Conservation (phyloP, 768 basidiomycete species). For the Naganishia kalamii region DNA sequence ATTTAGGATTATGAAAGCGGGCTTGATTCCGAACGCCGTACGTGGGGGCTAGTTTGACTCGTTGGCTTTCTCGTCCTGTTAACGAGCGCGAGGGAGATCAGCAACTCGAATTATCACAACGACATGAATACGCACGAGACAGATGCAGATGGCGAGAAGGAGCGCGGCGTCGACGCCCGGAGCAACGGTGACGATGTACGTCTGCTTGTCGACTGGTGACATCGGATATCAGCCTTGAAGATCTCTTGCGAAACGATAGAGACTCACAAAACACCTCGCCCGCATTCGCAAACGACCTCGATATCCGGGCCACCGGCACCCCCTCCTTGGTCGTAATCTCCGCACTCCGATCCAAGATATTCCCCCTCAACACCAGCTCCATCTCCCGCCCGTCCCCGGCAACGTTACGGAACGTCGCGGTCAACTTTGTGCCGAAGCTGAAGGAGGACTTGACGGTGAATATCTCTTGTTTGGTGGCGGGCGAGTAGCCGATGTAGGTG, state of each 20-base stretch:
- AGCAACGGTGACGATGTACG: constrained; percentile 44
- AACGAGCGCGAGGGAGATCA: not conserved
- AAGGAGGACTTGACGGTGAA: constrained; percentile 30
- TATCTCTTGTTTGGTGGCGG: constrained; percentile 29
- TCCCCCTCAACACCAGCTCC: constrained; percentile 36
- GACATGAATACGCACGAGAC: constrained; percentile 29
- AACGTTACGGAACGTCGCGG: constrained; percentile 38
- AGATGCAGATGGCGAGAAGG: constrained; percentile 44
- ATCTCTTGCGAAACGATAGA: not conserved
- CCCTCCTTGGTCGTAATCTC: constrained; percentile 34
- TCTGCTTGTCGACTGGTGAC: constrained; percentile 20
- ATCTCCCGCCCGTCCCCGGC: constrained; percentile 29
- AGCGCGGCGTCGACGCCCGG: constrained; percentile 43
- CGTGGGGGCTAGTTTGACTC: not conserved
- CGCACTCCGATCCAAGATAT: constrained; percentile 41
- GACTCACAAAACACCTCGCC: constrained; percentile 35
- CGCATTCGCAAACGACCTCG: constrained; percentile 35
- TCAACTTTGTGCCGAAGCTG: constrained; percentile 39
- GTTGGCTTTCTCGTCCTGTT: constrained; percentile 3
- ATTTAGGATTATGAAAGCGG: not conserved
- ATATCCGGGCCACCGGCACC: constrained; percentile 40
- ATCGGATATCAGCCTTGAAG: not conserved
- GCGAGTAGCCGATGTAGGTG: constrained; percentile 32
- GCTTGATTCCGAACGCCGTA: no score
- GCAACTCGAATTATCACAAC: not conserved